Conservation (phyloP, 345 rosid genomes). For the Boechera divaricarpa region DNA sequence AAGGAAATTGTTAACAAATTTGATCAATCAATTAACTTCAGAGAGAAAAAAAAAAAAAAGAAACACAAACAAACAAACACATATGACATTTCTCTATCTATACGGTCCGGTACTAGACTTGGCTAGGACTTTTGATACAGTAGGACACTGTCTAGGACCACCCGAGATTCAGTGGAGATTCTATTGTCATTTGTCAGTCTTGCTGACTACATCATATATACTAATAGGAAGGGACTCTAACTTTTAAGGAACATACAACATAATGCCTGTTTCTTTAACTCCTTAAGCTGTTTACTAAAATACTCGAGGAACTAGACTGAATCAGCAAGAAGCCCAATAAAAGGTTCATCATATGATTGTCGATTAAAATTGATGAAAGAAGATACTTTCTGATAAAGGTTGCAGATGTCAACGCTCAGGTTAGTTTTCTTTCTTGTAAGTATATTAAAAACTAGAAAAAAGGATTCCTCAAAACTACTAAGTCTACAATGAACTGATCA, state of each 20-base stretch:
- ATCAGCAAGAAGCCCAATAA: background rate
- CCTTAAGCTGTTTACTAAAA: constrained; percentile 2
- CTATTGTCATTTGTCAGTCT: background rate
- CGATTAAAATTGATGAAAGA: no score
- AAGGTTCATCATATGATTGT: background rate
- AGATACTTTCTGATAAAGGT: no score
- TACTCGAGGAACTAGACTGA: background rate
- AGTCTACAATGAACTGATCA: no score
- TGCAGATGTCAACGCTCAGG: no score
- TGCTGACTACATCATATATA: constrained; percentile 10
- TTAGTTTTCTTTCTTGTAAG: no score
- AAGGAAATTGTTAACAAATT: constrained; percentile 12
- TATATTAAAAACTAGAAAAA: no score
- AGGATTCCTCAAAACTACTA: no score
- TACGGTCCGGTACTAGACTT: constrained; percentile 31
- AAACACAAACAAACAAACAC: background rate
- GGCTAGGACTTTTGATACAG: background rate
- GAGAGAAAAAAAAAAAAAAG: background rate
- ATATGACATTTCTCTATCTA: constrained; percentile 7
- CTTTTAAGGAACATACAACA: background rate
- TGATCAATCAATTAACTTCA: constrained; percentile 11
- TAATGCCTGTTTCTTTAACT: background rate
- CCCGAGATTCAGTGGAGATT: constrained; percentile 8
- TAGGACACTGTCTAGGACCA: constrained; percentile 27
- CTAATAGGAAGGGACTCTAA: background rate